Percentiles rank a stretch among this genome's conserved stretches.
These are phyloP conservation scores for Termitomyces sp. DNA, from an alignment of 768 basidiomycete species.

Conservation along the genomic window DNA sequence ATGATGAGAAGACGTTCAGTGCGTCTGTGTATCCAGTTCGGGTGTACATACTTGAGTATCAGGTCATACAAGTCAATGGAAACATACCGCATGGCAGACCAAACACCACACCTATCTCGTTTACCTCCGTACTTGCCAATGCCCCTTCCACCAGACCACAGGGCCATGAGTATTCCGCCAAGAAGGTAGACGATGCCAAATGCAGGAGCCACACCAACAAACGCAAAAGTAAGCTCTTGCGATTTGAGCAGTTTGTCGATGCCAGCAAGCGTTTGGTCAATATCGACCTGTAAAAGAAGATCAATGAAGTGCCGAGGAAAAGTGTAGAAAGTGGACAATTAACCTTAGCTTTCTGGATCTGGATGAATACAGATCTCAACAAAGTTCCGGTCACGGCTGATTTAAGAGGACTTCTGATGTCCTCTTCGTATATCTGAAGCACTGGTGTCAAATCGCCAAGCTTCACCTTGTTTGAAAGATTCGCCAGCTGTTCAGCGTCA, in stretches of 20 bases:
- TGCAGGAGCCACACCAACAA: conserved; percentile 92
- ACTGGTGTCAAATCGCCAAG: conserved; percentile 85
- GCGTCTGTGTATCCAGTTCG: conserved; percentile 29
- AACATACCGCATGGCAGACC: conserved; percentile 64
- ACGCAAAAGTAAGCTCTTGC: conserved; percentile 93
- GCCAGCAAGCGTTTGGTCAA: conserved; percentile 83
- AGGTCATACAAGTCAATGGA: not conserved
- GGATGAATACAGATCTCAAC: conserved; percentile 81
- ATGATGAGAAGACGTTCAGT: conserved; percentile 65
- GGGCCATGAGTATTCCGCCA: conserved; percentile 42
- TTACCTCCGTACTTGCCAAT: conserved; percentile 54
- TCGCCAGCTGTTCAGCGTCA: conserved; percentile 53
- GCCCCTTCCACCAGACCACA: conserved; percentile 47
- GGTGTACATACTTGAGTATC: not conserved
- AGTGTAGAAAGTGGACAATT: not conserved
- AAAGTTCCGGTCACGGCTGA: conserved; percentile 78
- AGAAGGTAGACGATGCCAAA: conserved; percentile 72
- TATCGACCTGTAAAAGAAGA: conserved; percentile 60
- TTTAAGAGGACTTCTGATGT: conserved; percentile 82
- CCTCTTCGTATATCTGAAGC: conserved; percentile 83
- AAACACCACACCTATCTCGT: conserved; percentile 46
- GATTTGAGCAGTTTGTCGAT: conserved; percentile 93
- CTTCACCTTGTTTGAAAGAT: conserved; percentile 59
- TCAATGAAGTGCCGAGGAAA: not conserved
- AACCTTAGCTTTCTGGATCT: conserved; percentile 94